Base-by-base conservation (phyloP, 148 eudicot species). In the Camellia lanceoleosa region DNA sequence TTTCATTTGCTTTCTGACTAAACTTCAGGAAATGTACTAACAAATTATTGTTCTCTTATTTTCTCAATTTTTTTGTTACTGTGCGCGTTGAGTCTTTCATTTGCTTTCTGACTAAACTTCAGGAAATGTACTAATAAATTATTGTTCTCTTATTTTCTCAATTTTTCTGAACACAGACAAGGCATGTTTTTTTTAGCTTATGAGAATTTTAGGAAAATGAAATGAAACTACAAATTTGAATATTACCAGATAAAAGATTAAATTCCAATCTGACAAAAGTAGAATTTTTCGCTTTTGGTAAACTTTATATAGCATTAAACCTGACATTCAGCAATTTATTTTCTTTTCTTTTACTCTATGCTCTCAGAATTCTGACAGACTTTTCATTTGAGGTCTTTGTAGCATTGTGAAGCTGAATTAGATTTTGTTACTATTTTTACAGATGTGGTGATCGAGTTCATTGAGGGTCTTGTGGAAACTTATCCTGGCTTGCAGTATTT, bases 371-470 rank as follows among this genome's bases (percentile, higher is more conserved):
- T 14, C 42, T 79, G 12, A 63, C 51, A 11, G 3, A 3, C 12
- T 61, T 18, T 30, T 30, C 3, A 60, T 5, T 2, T 49, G 8
- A 1, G 19, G 44, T 30, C n/a, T 52, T 68, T 75, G 62, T 49
- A 30, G 51, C 12, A 7, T 70, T 64, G 16, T 44, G 12, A 16
- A 71, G 20, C 64, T 81, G 18, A 49, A 23, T 58, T 76, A 2
- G 41, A 5, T 74, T 64, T 56, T 51, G 71, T 51, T 69, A 55
- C 72, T 44, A 52, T 81, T 76, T 18, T 79, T 76, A 62, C 90
- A 95, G 97, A 89, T 88, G 99, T 89, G 75, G 99, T 95, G 86
- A 93, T 95, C 7, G 99, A 95, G 83, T 92, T 93, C 83, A 95
- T 95, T 68, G 97, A 95, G 83, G 99, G 99, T 42, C 83, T 95